Conservation (phyloP, 2,329 filamentous ascomycete genomes). For the Beauveria sp. region DNA sequence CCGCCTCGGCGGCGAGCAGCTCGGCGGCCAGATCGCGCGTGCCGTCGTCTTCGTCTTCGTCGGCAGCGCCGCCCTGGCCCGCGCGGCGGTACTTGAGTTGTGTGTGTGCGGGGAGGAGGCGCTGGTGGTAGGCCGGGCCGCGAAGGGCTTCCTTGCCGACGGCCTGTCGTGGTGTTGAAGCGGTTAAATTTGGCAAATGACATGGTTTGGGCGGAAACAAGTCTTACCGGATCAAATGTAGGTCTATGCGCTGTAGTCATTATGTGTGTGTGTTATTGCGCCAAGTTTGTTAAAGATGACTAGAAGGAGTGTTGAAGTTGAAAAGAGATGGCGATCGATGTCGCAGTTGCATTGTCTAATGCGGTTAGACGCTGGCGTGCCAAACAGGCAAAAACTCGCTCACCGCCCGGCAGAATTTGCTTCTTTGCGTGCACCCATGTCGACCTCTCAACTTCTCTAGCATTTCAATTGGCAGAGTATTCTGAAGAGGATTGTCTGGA, state of each 20-base stretch:
- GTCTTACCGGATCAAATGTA: slow-evolving; percentile 83
- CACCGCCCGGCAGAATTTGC: slow-evolving; percentile 46
- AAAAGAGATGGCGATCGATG: not conserved
- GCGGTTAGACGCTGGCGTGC: not conserved
- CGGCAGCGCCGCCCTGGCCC: slow-evolving; percentile 79
- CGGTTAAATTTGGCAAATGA: slow-evolving; percentile 14
- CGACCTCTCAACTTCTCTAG: not conserved
- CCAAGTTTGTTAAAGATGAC: not conserved
- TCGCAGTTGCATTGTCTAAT: not conserved
- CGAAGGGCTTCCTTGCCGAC: slow-evolving; percentile 90
- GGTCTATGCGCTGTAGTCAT: slow-evolving; percentile 73
- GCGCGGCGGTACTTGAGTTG: slow-evolving; percentile 79
- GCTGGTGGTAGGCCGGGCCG: slow-evolving; percentile 91
- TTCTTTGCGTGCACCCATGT: slow-evolving; percentile 6
- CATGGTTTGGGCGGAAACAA: not conserved
- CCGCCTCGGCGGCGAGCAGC: slow-evolving; percentile 79
- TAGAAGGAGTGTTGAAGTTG: not conserved
- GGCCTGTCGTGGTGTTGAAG: slow-evolving; percentile 45
- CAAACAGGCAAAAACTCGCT: slow-evolving; percentile 11
- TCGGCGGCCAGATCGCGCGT: slow-evolving; percentile 78
- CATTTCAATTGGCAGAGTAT: not conserved
- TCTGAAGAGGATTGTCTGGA: not conserved
- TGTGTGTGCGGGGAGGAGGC: slow-evolving; percentile 87
- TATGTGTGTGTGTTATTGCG: slow-evolving; percentile 6
- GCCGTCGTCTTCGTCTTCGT: slow-evolving; percentile 65